phyloP scores from a whole-genome alignment of 2,329 filamentous ascomycete genomes.

The Colletotrichum tropicale region DNA sequence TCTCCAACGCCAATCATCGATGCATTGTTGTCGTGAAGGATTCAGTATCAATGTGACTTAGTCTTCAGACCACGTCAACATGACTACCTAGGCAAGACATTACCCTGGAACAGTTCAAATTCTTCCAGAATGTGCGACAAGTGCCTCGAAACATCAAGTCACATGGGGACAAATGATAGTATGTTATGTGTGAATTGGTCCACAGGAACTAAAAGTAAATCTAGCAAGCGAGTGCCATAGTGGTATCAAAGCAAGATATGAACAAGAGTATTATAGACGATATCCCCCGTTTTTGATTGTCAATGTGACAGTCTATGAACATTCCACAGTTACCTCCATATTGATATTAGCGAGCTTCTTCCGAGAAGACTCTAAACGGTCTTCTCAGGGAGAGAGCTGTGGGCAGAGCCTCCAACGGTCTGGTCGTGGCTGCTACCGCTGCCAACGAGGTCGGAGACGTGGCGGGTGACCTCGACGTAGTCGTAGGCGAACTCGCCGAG shows the following conservation, averaged over 20 bases:
- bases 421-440: conserved; percentile 1
- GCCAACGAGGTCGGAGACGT: conserved; percentile 55
- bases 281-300: background rate
- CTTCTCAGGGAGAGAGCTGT: conserved; percentile 22
- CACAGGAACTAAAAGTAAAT: background rate
- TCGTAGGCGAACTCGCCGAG: conserved; percentile 86
- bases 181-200: background rate
- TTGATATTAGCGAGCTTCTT: background rate
- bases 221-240: conserved; percentile 4
- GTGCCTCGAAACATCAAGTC: background rate
- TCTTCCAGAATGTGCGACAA: background rate
- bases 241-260: conserved; percentile 17
- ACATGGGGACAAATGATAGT: background rate
- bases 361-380: background rate
- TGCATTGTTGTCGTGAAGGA: background rate
- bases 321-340: background rate
- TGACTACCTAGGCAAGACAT: background rate
- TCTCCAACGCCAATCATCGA: background rate
- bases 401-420: conserved; percentile 11
- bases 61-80: background rate
- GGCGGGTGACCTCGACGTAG: conserved; percentile 74
- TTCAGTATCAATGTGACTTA: no score
- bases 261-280: conserved; percentile 10
- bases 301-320: background rate
- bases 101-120: background rate